Evolutionary conservation across 1,284 basidiomycete genomes (phyloP).

Genomic region (Bjerkandera adusta): DNA sequence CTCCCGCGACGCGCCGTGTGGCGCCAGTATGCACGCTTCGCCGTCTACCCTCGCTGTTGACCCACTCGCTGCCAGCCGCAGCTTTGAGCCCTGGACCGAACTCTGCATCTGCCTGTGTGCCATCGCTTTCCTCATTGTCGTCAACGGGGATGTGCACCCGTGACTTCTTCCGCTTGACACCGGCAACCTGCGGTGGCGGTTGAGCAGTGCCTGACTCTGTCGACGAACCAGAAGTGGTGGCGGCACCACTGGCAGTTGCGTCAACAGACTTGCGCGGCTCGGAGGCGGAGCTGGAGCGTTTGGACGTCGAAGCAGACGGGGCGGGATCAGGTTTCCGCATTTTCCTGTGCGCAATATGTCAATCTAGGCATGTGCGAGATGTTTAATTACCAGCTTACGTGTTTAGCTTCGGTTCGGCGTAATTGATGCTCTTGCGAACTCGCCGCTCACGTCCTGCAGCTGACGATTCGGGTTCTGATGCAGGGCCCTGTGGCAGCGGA

Average conservation of each 20-base stretch:
- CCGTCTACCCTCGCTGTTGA: conserved; percentile 58
- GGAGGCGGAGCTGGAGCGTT: conserved; percentile 39
- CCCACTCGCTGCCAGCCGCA: conserved; percentile 36
- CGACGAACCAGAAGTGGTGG: conserved; percentile 17
- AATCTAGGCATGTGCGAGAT: conserved; percentile 13
- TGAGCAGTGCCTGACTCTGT: conserved; percentile 18
- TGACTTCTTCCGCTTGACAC: conserved; percentile 51
- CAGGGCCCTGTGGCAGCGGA: conserved; percentile 38
- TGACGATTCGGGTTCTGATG: conserved; percentile 34
- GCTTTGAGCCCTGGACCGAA: conserved; percentile 34
- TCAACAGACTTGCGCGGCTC: conserved; percentile 28
- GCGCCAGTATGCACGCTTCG: conserved; percentile 31
- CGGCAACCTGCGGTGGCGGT: conserved; percentile 20
- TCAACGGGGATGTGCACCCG: conserved; percentile 44
- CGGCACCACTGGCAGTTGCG: background rate
- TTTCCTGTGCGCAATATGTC: conserved; percentile 51
- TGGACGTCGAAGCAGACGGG: conserved; percentile 33
- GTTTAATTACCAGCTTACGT: conserved; percentile 47
- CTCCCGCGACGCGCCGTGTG: conserved; percentile 29
- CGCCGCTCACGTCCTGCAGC: conserved; percentile 61
- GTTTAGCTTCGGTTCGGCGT: conserved; percentile 86
- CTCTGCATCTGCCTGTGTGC: conserved; percentile 65
- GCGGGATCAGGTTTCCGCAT: conserved; percentile 82
- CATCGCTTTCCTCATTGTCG: conserved; percentile 57
- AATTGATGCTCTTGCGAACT: conserved; percentile 80